A percentile compares a stretch with the other conserved stretches of the same genome.
Conservation (phyloP, 2,329 filamentous ascomycete species). For the Pseudomassariella vexata region DNA sequence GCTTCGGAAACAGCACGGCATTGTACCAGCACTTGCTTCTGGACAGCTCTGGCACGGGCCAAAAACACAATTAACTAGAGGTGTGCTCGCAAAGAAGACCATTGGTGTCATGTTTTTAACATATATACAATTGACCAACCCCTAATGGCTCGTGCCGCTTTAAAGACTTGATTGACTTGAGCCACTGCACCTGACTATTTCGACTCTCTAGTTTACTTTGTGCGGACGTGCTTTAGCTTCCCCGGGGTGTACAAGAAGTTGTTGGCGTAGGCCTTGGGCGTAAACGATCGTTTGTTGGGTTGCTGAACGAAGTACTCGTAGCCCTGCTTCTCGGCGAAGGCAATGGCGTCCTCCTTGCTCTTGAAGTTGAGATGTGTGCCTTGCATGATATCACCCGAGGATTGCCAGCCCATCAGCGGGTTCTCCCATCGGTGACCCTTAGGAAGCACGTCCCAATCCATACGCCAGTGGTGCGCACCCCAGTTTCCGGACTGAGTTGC, state of each 20-base stretch:
- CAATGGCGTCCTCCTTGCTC: conserved; percentile 88
- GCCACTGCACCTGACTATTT: background rate
- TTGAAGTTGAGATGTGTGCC: conserved; percentile 88
- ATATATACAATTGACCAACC: too few relatives aligned
- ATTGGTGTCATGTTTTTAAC: too few relatives aligned
- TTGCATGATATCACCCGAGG: conserved; percentile 90
- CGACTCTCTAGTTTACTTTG: conserved; percentile 64
- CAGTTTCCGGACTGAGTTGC: conserved; percentile 92
- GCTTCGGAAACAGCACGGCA: too few relatives aligned
- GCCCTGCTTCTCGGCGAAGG: conserved; percentile 96
- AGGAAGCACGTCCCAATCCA: conserved; percentile 94
- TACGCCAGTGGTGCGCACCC: conserved; percentile 81
- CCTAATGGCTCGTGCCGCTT: too few relatives aligned
- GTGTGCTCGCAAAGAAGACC: too few relatives aligned
- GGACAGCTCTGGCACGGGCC: too few relatives aligned
- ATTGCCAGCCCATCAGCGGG: conserved; percentile 97
- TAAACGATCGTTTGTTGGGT: conserved; percentile 79
- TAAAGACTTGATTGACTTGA: too few relatives aligned
- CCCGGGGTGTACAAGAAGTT: conserved; percentile 84
- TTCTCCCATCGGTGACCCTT: conserved; percentile 99
- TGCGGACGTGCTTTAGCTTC: conserved; percentile 82
- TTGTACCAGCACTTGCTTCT: too few relatives aligned
- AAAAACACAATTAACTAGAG: too few relatives aligned
- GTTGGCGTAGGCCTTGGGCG: conserved; percentile 92
- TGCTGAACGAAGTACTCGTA: conserved; percentile 99